Evolutionary conservation across 2,329 filamentous ascomycete species (phyloP).

Genomic region (Acrocalymma vagum): DNA sequence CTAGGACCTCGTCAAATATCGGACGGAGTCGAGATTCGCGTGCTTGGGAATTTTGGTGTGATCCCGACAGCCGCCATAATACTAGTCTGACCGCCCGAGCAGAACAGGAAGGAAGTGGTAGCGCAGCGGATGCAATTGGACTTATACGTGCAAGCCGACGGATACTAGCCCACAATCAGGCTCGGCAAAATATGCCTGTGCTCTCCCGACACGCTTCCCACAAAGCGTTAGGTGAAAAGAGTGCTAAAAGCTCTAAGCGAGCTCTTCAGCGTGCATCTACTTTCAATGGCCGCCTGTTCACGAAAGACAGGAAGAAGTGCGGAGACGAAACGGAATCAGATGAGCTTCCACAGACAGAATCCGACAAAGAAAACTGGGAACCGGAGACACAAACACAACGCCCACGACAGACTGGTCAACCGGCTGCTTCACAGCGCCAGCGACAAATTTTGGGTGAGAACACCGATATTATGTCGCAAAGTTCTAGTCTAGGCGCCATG

Average conservation of each 20-base stretch:
- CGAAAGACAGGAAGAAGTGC: slow-evolving; percentile 31
- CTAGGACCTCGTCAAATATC: slow-evolving; percentile 63
- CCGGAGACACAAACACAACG: slow-evolving; percentile 49
- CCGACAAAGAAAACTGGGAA: slow-evolving; percentile 93
- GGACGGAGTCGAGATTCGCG: slow-evolving; percentile 86
- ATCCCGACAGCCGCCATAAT: slow-evolving; percentile 75
- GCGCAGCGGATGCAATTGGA: slow-evolving; percentile 81
- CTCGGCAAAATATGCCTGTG: slow-evolving; percentile 70
- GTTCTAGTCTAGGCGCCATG: slow-evolving; percentile 45
- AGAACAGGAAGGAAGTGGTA: slow-evolving; percentile 81
- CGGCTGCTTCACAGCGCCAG: slow-evolving; percentile 39
- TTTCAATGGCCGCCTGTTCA: slow-evolving; percentile 42
- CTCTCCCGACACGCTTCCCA: slow-evolving; percentile 35
- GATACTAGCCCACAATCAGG: slow-evolving; percentile 61
- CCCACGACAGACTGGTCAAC: slow-evolving; percentile 29
- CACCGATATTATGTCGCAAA: slow-evolving; percentile 49
- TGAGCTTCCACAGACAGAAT: slow-evolving; percentile 71
- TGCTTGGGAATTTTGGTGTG: slow-evolving; percentile 91
- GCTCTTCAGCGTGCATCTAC: slow-evolving; percentile 47
- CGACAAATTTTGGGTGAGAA: slow-evolving; percentile 59
- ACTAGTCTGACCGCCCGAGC: slow-evolving; percentile 78
- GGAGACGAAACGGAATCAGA: slow-evolving; percentile 50
- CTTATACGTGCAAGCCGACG: slow-evolving; percentile 75
- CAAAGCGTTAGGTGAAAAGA: slow-evolving; percentile 39
- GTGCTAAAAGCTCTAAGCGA: slow-evolving; percentile 44